Conservation (phyloP, 2,329 filamentous ascomycete genomes). For the Aureobasidium sp. region DNA sequence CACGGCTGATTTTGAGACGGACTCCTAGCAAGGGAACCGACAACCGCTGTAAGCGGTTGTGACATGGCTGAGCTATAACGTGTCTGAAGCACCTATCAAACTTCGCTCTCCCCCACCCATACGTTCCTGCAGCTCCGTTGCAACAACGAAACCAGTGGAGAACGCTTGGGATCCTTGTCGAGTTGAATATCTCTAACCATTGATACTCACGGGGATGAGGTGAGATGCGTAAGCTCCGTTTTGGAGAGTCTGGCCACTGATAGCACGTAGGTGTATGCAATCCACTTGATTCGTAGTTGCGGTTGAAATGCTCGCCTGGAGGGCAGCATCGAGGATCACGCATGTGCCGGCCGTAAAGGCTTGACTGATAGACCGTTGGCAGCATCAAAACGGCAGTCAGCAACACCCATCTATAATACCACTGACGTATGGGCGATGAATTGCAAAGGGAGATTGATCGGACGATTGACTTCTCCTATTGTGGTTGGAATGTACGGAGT, state of each 20-base stretch:
- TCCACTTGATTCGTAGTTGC: not conserved
- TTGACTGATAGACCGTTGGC: not conserved
- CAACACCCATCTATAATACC: not conserved
- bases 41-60: not conserved
- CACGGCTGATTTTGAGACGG: not conserved
- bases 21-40: constrained; percentile 3
- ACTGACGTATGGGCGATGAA: not conserved
- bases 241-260: not conserved
- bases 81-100: constrained; percentile 7
- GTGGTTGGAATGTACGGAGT: not conserved
- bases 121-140: constrained; percentile 4
- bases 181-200: not conserved
- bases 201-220: not conserved
- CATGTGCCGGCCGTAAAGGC: not conserved
- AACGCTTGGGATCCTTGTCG: not conserved
- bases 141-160: not conserved
- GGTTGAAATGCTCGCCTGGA: not conserved
- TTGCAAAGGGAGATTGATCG: not conserved
- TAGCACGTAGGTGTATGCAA: not conserved
- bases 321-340: not conserved
- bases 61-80: not conserved
- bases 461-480: not conserved
- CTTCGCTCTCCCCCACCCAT: not conserved
- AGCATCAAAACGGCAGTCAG: not conserved
- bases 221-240: not conserved